Conservation (phyloP, 331 rosid genomes). For the Erythrophleum ivorense region DNA sequence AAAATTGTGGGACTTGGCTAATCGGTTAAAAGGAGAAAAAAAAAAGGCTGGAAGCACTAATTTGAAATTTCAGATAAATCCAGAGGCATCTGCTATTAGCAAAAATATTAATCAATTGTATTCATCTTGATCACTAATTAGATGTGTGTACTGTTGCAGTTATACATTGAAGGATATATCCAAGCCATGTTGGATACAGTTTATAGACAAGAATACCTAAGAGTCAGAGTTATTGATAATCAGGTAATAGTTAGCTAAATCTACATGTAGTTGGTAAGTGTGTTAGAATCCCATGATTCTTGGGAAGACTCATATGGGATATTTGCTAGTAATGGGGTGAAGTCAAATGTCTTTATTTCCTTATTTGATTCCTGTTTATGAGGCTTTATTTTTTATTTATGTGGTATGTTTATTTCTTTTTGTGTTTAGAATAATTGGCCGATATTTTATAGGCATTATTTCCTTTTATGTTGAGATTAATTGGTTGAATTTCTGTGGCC, state of each 20-base stretch:
- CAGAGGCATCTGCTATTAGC: conserved; percentile 5
- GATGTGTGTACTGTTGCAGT: conserved; percentile 62
- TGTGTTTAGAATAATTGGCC: too few relatives aligned
- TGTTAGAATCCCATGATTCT: too few relatives aligned
- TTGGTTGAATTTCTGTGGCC: too few relatives aligned
- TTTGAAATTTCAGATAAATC: conserved; percentile 3
- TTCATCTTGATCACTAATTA: conserved; percentile 33
- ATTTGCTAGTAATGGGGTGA: too few relatives aligned
- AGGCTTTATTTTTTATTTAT: too few relatives aligned
- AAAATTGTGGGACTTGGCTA: background rate
- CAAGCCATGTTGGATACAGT: conserved; percentile 97
- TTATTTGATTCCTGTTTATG: too few relatives aligned
- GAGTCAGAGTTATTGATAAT: conserved; percentile 88
- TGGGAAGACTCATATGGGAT: too few relatives aligned
- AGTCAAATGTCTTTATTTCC: too few relatives aligned
- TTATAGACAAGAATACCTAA: conserved; percentile 87
- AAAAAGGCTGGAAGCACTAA: background rate
- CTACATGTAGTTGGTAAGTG: conserved; percentile 15
- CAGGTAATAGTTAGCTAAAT: conserved; percentile 59
- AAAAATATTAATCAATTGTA: conserved; percentile 11
- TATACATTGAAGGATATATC: conserved; percentile 95
- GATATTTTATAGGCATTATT: too few relatives aligned
- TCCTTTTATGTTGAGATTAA: too few relatives aligned
- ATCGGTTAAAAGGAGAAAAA: background rate
- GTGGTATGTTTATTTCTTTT: too few relatives aligned